Base-by-base conservation (phyloP, 108 stramenopile species). In the Fistulifera solaris region DNA sequence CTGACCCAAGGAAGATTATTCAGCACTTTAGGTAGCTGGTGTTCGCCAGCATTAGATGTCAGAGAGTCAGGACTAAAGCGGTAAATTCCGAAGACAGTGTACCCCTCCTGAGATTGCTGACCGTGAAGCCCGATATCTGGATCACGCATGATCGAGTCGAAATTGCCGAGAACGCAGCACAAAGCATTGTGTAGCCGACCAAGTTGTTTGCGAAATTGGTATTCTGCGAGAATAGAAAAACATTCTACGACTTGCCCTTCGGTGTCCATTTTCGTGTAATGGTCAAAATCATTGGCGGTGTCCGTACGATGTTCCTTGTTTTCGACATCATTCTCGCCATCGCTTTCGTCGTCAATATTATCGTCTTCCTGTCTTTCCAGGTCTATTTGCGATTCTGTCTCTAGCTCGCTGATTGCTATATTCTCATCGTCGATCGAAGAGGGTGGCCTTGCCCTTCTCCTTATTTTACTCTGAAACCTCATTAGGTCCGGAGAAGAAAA, bases 171-270 rank as follows among this genome's bases (percentile, higher is more conserved):
- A 26, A 93, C 43, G 47, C 84, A 86, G 49, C 70, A 83, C 27
- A 85, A 66, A n/a, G 78, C 82, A 67, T 93, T 93, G 51, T 85
- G 81, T 1, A 93, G 47, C 19, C 70, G 58, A 10, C 66, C 68
- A 16, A 93, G 70, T 45, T 85, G 78, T 19, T 18, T 27, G 11
- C 82, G 71, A 48, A 85, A 76, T 18, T 81, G 73, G 57, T 79
- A 80, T 24, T 82, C 85, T 16, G 80, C 85, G 13, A 81, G 56
- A 11, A 86, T 70, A 16, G 68, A 60, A 54, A 69, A 88, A 55
- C 77, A 72, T 55, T 75, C 73, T 38, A 70, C 25, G 17, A 53
- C 24, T 54, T 75, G 65, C 2, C 66, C 68, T 27, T 60, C 52
- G 27, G 59, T 59, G 13, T 54, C 40, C 27, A 57, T 12, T 51